Conservation (phyloP, 2,329 filamentous ascomycete genomes). For the Beauveria scarabaeidicola region DNA sequence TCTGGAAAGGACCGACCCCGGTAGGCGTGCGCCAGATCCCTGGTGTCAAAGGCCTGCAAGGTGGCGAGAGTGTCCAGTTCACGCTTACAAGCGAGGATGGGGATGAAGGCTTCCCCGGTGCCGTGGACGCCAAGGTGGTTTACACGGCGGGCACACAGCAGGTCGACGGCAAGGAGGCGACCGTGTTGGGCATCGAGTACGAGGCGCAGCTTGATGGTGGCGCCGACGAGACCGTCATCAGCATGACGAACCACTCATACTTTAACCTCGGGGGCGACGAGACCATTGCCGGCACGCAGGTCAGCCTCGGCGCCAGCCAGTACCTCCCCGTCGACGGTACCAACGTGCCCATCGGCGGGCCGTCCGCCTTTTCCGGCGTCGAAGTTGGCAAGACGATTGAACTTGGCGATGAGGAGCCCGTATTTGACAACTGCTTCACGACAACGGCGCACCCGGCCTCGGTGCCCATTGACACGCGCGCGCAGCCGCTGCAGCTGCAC, state of each 20-base stretch:
- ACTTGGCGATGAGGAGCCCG: slow-evolving; percentile 61
- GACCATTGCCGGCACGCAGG: slow-evolving; percentile 48
- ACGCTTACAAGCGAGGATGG: slow-evolving; percentile 63
- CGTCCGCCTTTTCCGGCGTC: slow-evolving; percentile 57
- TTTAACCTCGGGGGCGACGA: slow-evolving; percentile 53
- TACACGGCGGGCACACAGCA: slow-evolving; percentile 69
- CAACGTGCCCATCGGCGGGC: slow-evolving; percentile 65
- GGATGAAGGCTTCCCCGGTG: slow-evolving; percentile 85
- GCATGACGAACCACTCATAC: slow-evolving; percentile 91
- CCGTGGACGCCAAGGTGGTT: slow-evolving; percentile 65
- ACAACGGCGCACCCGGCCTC: slow-evolving; percentile 53
- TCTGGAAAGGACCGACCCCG: slow-evolving; percentile 63
- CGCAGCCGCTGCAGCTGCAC: slow-evolving; percentile 53
- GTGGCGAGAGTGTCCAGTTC: slow-evolving; percentile 60
- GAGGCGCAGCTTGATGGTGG: slow-evolving; percentile 73
- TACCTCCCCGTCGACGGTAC: slow-evolving; percentile 67
- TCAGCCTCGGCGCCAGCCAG: slow-evolving; percentile 56
- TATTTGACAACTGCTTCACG: slow-evolving; percentile 88
- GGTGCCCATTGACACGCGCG: slow-evolving; percentile 59
- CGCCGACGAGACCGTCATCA: slow-evolving; percentile 82
- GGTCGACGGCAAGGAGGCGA: slow-evolving; percentile 52
- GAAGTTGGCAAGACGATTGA: slow-evolving; percentile 60
- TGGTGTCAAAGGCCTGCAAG: slow-evolving; percentile 42
- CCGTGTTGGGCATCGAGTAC: slow-evolving; percentile 78
- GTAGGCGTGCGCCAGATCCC: slow-evolving; percentile 44